Conservation (phyloP, 2,329 filamentous ascomycete species). For the Zymoseptoria brevis region DNA sequence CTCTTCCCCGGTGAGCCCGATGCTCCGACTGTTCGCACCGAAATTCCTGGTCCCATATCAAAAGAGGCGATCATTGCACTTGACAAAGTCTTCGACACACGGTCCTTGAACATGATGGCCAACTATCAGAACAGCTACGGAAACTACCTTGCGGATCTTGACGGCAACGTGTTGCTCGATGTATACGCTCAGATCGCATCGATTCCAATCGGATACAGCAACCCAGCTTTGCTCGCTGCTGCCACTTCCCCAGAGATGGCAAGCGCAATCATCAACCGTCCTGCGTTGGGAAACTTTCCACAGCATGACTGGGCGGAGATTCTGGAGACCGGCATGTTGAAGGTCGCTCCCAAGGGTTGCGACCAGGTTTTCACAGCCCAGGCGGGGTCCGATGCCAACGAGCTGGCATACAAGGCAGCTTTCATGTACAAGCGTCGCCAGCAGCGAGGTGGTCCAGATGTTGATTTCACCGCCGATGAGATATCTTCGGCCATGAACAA, state of each 20-base stretch:
- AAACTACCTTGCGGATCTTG: conserved; percentile 71
- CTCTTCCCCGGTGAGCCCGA: conserved; percentile 50
- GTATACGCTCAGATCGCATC: conserved; percentile 89
- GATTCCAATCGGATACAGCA: conserved; percentile 89
- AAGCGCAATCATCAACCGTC: conserved; percentile 75
- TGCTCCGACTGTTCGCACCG: conserved; percentile 47
- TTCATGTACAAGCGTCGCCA: conserved; percentile 86
- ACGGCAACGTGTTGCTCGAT: conserved; percentile 65
- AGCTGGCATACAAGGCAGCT: conserved; percentile 88
- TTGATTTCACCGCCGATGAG: conserved; percentile 74
- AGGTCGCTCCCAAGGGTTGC: conserved; percentile 72
- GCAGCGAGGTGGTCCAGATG: conserved; percentile 67
- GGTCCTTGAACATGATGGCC: conserved; percentile 74
- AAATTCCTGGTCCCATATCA: conserved; percentile 69
- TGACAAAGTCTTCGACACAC: conserved; percentile 73
- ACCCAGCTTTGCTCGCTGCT: conserved; percentile 62
- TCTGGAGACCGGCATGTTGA: conserved; percentile 71
- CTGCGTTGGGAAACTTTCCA: conserved; percentile 85
- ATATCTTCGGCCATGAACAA: conserved; percentile 71
- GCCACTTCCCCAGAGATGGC: conserved; percentile 72
- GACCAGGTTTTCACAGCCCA: conserved; percentile 87
- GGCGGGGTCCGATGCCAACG: conserved; percentile 86
- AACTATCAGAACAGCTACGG: conserved; percentile 68
- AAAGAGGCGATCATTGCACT: conserved; percentile 62
- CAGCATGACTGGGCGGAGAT: conserved; percentile 74